Percentiles rank a stretch among this genome's conserved stretches.
Conservation (phyloP, 2,329 filamentous ascomycete genomes). For the Cladophialophora psammophila region DNA sequence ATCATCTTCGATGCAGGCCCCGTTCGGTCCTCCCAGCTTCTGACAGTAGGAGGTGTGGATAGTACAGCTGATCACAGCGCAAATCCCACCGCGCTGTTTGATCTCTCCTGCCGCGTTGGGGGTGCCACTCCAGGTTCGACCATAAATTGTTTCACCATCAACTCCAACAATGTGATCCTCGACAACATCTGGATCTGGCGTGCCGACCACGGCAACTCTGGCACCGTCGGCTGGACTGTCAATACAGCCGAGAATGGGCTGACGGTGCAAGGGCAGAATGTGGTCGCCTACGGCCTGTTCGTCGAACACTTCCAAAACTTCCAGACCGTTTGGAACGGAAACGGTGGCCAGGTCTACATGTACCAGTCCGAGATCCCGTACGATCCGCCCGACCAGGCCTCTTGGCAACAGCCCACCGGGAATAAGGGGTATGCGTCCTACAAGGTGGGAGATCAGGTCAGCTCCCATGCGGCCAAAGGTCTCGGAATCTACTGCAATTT, state of each 20-base stretch:
- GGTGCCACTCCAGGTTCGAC: background rate
- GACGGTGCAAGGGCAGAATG: background rate
- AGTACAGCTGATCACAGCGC: background rate
- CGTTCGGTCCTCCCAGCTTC: background rate
- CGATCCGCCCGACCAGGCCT: background rate
- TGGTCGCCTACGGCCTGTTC: constrained; percentile 3
- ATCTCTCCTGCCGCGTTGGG: background rate
- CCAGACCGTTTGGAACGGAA: background rate
- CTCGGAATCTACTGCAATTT: constrained; percentile 7
- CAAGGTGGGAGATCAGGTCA: background rate
- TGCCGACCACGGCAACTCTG: constrained; percentile 1
- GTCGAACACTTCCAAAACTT: constrained; percentile 1
- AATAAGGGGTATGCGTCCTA: background rate
- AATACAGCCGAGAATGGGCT: background rate
- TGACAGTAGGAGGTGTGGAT: background rate
- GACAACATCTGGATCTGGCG: constrained; percentile 9
- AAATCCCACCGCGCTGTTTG: background rate
- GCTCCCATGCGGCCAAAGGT: background rate
- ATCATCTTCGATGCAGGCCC: background rate
- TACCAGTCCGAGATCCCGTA: constrained; percentile 5
- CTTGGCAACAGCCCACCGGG: background rate
- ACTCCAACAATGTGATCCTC: constrained; percentile 3
- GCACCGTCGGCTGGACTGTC: background rate
- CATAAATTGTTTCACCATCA: background rate
- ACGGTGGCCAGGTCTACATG: constrained; percentile 2